These are phyloP conservation scores for Teratosphaeria pseudoeucalypti DNA, from an alignment of 2,329 filamentous ascomycete species.

Conservation along the genomic window DNA sequence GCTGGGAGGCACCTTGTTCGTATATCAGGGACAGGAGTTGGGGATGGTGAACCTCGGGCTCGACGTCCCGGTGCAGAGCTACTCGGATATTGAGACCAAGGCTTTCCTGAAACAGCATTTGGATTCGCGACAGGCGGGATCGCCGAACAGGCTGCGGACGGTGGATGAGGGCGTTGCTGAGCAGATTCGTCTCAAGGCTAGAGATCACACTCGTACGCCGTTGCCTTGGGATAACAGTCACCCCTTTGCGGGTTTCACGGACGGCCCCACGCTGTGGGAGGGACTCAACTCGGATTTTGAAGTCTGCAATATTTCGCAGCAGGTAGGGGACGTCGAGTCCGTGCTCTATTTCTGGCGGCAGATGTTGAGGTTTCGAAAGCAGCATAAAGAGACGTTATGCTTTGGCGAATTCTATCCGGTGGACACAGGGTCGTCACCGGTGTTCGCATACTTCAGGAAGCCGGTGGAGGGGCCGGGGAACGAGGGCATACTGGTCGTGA, in stretches of 20 bases:
- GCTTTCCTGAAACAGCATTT: conserved; percentile 26
- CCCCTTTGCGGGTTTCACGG: conserved; percentile 48
- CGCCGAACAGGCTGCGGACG: neutral
- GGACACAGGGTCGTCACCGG: neutral
- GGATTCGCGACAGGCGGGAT: conserved; percentile 43
- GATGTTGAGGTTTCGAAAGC: conserved; percentile 45
- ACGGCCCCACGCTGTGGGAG: conserved; percentile 48
- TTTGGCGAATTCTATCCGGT: neutral
- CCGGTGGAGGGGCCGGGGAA: neutral
- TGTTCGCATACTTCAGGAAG: neutral
- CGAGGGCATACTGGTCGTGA: neutral
- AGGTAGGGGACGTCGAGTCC: conserved; percentile 32
- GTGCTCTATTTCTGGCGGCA: conserved; percentile 53
- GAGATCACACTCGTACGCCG: conserved; percentile 57
- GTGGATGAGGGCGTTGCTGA: neutral
- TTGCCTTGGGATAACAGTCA: conserved; percentile 51
- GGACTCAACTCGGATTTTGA: conserved; percentile 42
- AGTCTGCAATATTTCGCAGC: conserved; percentile 47
- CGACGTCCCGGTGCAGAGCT: conserved; percentile 8
- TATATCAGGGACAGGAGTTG: conserved; percentile 43
- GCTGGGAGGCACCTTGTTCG: conserved; percentile 37
- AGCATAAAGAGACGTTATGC: conserved; percentile 26
- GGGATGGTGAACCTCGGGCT: conserved; percentile 39
- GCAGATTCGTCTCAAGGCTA: conserved; percentile 26
- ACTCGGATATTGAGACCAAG: neutral